Evolutionary conservation across 768 basidiomycete genomes (phyloP).

Genomic region (Lactifluus subvellereus): DNA sequence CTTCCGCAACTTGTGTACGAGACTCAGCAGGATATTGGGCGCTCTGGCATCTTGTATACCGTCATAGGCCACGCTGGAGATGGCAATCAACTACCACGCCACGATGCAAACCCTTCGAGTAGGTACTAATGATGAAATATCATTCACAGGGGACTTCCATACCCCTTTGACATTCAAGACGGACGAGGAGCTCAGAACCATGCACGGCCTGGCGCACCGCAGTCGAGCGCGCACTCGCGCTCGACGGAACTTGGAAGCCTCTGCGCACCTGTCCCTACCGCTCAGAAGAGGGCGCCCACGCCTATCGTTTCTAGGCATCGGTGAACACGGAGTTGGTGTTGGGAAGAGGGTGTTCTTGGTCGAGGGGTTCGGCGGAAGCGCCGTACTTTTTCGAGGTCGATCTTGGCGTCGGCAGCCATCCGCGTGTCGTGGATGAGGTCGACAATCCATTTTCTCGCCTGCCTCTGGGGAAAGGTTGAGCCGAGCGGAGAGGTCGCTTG

Average conservation of each 20-base stretch:
- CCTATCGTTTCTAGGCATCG: conserved; percentile 45
- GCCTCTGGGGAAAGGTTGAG: conserved; percentile 91
- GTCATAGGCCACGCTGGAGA: conserved; percentile 79
- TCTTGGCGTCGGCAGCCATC: conserved; percentile 96
- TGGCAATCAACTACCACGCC: conserved; percentile 36
- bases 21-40: conserved; percentile 63
- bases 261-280: conserved; percentile 13
- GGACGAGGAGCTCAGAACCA: conserved; percentile 34
- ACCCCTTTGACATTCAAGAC: conserved; percentile 34
- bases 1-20: conserved; percentile 60
- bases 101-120: not conserved
- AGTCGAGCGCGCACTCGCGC: conserved; percentile 61
- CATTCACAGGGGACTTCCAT: conserved; percentile 40
- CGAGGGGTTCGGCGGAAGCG: conserved; percentile 58
- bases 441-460: conserved; percentile 99
- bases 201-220: conserved; percentile 40
- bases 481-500: conserved; percentile 85
- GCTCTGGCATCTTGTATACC: conserved; percentile 50
- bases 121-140: not conserved
- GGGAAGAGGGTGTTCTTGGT: conserved; percentile 80
- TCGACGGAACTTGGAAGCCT: conserved; percentile 64
- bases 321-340: conserved; percentile 84
- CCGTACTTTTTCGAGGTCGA: conserved; percentile 87
- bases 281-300: not conserved
- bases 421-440: conserved; percentile 97